Evolutionary conservation across 1,284 basidiomycete species (phyloP).

Genomic region (Ustilago trichophora): DNA sequence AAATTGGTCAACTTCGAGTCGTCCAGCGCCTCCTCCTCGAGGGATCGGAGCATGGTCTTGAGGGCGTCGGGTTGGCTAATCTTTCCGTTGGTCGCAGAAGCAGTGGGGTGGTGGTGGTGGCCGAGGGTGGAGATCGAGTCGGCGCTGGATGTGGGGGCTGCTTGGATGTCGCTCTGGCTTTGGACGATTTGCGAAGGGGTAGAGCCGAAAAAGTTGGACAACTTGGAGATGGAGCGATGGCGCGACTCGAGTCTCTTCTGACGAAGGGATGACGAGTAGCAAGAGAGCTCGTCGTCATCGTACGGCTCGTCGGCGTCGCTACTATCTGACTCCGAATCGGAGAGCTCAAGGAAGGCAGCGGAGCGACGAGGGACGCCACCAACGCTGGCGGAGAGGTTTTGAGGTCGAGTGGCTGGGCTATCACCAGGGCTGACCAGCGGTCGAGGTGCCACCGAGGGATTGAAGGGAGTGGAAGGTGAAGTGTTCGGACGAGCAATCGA

Average conservation of each 20-base stretch:
- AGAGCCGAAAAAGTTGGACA: slow-evolving; percentile 42
- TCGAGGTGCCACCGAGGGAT: not conserved
- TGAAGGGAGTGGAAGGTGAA: slow-evolving; percentile 1
- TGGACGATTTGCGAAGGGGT: slow-evolving; percentile 38
- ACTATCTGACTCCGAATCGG: slow-evolving; percentile 37
- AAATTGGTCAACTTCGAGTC: slow-evolving; percentile 26
- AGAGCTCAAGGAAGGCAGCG: slow-evolving; percentile 35
- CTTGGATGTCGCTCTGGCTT: slow-evolving; percentile 11
- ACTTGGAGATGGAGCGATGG: slow-evolving; percentile 37
- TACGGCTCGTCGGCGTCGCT: slow-evolving; percentile 19
- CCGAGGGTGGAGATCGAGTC: not conserved
- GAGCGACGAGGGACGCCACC: slow-evolving; percentile 14
- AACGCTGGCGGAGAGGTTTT: slow-evolving; percentile 4
- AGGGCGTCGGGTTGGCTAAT: slow-evolving; percentile 19
- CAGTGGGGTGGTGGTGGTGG: too few relatives aligned
- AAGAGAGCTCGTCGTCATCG: slow-evolving; percentile 3
- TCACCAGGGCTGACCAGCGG: too few relatives aligned
- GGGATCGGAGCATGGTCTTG: slow-evolving; percentile 20
- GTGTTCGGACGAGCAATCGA: slow-evolving; percentile 12
- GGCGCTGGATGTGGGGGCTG: slow-evolving; percentile 2
- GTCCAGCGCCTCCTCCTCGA: slow-evolving; percentile 37
- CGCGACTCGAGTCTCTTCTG: slow-evolving; percentile 6
- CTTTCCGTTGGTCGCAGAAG: not conserved
- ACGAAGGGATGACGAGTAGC: slow-evolving; percentile 6
- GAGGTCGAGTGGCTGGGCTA: not conserved